Conservation (phyloP, 192 early-diverging fungal species). For the Obelidium mucronatum region DNA sequence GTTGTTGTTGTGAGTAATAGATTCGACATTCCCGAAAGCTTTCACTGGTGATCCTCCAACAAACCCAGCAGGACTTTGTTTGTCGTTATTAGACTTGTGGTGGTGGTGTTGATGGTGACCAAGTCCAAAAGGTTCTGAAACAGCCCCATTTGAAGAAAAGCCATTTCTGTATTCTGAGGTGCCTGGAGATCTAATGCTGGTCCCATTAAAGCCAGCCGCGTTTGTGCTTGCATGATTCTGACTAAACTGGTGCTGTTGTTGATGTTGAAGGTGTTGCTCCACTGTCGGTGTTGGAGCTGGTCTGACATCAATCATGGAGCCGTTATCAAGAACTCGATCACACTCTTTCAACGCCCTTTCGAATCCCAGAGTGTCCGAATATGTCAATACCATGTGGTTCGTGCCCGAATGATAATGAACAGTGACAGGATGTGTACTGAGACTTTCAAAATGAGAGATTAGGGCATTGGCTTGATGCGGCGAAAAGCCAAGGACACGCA, state of each 20-base stretch:
- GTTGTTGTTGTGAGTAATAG: too few species aligned
- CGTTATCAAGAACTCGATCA: neutral
- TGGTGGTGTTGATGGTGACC: too few species aligned
- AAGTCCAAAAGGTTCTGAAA: too few species aligned
- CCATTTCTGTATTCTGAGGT: neutral
- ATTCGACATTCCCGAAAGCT: too few species aligned
- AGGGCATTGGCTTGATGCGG: slow-evolving; percentile 2
- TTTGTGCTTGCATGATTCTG: too few species aligned
- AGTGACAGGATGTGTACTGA: neutral
- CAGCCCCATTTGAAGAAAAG: too few species aligned
- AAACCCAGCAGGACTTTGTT: too few species aligned
- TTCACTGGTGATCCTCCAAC: too few species aligned
- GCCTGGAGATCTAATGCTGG: too few species aligned
- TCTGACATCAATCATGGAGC: slow-evolving; percentile 12
- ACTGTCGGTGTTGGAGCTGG: neutral
- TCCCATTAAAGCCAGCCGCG: too few species aligned
- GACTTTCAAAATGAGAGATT: neutral
- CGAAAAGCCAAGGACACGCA: slow-evolving; percentile 21
- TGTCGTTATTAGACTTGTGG: too few species aligned
- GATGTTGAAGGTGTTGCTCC: slow-evolving; percentile 2
- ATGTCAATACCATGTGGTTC: slow-evolving; percentile 17
- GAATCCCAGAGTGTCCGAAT: slow-evolving; percentile 5
- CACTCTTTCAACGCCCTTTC: slow-evolving; percentile 3
- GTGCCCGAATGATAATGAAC: neutral
- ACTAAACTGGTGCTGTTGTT: neutral